Evolutionary conservation across 352 stramenopile species (phyloP).

Genomic region (Phytophthora aleatoria): DNA sequence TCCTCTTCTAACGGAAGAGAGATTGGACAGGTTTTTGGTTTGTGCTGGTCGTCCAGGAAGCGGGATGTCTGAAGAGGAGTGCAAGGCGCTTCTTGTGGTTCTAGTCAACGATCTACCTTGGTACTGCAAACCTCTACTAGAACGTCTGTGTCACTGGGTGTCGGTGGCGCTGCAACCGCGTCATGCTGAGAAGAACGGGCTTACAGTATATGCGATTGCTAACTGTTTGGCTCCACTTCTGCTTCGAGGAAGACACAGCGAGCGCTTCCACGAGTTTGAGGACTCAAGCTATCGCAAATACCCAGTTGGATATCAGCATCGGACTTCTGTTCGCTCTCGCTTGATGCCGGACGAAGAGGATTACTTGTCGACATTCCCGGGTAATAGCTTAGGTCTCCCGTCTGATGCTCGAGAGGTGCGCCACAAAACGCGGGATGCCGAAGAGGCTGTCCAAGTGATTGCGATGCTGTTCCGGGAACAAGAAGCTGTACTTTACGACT

Average conservation of each 20-base stretch:
- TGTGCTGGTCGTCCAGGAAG: conserved; percentile 40
- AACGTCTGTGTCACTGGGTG: conserved; percentile 72
- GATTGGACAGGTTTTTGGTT: conserved; percentile 70
- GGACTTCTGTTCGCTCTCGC: conserved; percentile 53
- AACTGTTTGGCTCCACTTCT: conserved; percentile 71
- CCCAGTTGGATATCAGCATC: conserved; percentile 67
- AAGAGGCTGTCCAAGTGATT: conserved; percentile 72
- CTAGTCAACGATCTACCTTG: conserved; percentile 85
- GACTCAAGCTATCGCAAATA: conserved; percentile 73
- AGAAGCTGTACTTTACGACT: conserved; percentile 54
- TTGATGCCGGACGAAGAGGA: conserved; percentile 55
- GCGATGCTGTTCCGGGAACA: conserved; percentile 71
- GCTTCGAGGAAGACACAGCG: conserved; percentile 51
- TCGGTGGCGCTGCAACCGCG: conserved; percentile 61
- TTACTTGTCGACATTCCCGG: conserved; percentile 40
- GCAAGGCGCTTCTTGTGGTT: conserved; percentile 60
- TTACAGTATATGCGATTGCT: conserved; percentile 69
- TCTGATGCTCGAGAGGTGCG: conserved; percentile 50
- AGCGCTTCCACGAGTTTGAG: conserved; percentile 73
- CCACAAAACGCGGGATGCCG: conserved; percentile 62
- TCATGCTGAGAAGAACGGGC: conserved; percentile 68
- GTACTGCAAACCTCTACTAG: conserved; percentile 77
- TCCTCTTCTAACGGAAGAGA: conserved; percentile 73
- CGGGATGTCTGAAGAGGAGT: conserved; percentile 57
- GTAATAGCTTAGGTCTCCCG: conserved; percentile 37